phyloP scores from a whole-genome alignment of 805 yeast species.

The Ogataea wickerhamii region DNA sequence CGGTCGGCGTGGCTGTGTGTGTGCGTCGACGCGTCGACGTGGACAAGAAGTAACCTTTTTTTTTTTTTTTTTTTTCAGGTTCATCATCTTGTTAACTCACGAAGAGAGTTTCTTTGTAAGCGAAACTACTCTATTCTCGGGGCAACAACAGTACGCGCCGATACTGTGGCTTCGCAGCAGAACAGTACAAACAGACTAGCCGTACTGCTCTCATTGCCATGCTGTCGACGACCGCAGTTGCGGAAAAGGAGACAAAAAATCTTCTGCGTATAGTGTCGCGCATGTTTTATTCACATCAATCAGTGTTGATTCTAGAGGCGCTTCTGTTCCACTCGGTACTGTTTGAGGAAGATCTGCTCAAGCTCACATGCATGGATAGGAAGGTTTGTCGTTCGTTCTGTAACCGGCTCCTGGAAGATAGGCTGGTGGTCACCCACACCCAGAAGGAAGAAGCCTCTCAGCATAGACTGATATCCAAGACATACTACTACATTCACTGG shows the following conservation, averaged over 20 bases:
- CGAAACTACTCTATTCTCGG: too few relatives aligned
- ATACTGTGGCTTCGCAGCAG: too few relatives aligned
- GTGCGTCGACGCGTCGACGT: too few relatives aligned
- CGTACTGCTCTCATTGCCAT: too few relatives aligned
- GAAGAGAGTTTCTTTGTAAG: too few relatives aligned
- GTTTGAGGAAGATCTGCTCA: conserved; percentile 86
- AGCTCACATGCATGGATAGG: conserved; percentile 75
- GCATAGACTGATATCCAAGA: conserved; percentile 68
- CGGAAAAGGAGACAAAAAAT: conserved; percentile 23
- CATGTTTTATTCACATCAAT: conserved; percentile 83
- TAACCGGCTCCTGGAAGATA: conserved; percentile 78
- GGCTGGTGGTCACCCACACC: conserved; percentile 64
- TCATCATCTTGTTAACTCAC: too few relatives aligned
- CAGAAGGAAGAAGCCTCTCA: conserved; percentile 70
- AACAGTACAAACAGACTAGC: too few relatives aligned
- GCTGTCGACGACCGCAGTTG: background rate
- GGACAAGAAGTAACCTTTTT: too few relatives aligned
- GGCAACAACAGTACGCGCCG: too few relatives aligned
- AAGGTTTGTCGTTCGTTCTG: conserved; percentile 84
- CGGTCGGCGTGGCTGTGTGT: too few relatives aligned
- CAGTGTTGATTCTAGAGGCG: conserved; percentile 83
- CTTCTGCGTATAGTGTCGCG: conserved; percentile 77
- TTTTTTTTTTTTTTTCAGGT: too few relatives aligned
- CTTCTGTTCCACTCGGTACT: conserved; percentile 82
- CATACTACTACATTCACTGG: conserved; percentile 74